phyloP scores from a whole-genome alignment of 805 yeast genomes.

The Zygotorulaspora florentina region DNA sequence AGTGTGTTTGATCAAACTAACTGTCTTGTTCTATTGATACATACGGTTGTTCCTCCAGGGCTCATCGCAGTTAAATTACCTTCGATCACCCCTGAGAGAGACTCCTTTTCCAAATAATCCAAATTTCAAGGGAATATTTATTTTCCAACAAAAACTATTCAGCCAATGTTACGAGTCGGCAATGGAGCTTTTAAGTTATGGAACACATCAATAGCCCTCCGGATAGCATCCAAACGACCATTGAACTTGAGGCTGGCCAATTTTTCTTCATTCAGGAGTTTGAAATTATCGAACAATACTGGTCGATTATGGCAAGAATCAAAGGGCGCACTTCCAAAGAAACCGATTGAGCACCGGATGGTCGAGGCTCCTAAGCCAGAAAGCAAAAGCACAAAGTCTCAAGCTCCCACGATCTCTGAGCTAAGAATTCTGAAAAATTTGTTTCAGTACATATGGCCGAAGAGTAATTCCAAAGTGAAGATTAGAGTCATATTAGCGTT shows the following conservation, averaged over 20 bases:
- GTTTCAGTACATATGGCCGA: constrained; percentile 77
- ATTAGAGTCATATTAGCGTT: constrained; percentile 74
- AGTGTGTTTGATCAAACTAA: no score
- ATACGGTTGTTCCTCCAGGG: no score
- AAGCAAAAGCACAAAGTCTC: constrained; percentile 12
- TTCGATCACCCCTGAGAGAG: not conserved
- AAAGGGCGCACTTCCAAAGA: not conserved
- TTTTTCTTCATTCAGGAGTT: constrained; percentile 1
- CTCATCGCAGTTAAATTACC: not conserved
- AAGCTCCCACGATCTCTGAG: constrained; percentile 37
- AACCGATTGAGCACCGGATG: not conserved
- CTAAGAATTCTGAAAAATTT: constrained; percentile 57
- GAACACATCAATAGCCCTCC: not conserved
- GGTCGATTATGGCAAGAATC: constrained; percentile 4
- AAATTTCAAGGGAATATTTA: no score
- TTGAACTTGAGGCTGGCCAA: not conserved
- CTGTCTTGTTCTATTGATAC: no score
- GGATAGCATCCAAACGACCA: not conserved
- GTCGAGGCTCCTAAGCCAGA: constrained; percentile 11
- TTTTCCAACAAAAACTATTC: no score
- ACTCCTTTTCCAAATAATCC: not conserved
- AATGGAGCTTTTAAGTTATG: not conserved
- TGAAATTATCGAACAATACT: not conserved
- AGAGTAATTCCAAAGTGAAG: constrained; percentile 59
- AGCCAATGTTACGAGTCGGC: not conserved